phyloP scores from a whole-genome alignment of 495 filamentous ascomycete species.

The Tetracladium setigerum region DNA sequence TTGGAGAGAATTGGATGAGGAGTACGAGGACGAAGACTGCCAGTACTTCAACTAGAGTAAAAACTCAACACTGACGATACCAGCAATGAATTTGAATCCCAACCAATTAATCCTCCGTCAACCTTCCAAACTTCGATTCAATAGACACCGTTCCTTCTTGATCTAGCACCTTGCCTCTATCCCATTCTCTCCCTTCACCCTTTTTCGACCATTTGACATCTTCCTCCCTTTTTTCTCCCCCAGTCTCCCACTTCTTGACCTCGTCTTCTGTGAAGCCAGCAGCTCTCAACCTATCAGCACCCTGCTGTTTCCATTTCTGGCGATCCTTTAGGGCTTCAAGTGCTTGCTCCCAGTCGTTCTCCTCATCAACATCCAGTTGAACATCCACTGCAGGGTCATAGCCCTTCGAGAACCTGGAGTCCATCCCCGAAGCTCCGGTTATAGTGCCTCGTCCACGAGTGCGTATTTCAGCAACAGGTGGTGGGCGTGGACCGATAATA shows the following conservation, averaged over 20 bases:
- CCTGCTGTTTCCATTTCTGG: conserved; percentile 69
- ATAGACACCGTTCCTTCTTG: conserved; percentile 28
- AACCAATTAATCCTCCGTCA: conserved; percentile 20
- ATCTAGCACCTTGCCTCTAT: conserved; percentile 72
- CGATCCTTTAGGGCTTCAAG: conserved; percentile 77
- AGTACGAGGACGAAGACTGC: no score
- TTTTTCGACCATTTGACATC: conserved; percentile 73
- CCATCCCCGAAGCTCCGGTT: conserved; percentile 57
- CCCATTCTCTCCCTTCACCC: conserved; percentile 85
- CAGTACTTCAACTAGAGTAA: no score
- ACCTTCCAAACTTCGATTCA: conserved; percentile 22
- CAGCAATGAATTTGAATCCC: neutral
- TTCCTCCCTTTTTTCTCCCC: conserved; percentile 52
- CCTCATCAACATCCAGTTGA: conserved; percentile 45
- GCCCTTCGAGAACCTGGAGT: conserved; percentile 64
- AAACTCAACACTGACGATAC: neutral
- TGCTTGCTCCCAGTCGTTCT: conserved; percentile 76
- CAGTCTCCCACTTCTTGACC: conserved; percentile 71
- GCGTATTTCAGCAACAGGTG: conserved; percentile 40
- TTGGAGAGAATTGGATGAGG: no score
- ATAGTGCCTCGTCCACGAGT: conserved; percentile 71
- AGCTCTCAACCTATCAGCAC: conserved; percentile 66
- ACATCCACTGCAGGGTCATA: conserved; percentile 76
- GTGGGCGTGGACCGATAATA: conserved; percentile 73
- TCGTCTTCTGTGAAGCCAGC: conserved; percentile 76